Conservation (phyloP, 169 alveolate genomes). For the Cryptosporidium bovis region DNA sequence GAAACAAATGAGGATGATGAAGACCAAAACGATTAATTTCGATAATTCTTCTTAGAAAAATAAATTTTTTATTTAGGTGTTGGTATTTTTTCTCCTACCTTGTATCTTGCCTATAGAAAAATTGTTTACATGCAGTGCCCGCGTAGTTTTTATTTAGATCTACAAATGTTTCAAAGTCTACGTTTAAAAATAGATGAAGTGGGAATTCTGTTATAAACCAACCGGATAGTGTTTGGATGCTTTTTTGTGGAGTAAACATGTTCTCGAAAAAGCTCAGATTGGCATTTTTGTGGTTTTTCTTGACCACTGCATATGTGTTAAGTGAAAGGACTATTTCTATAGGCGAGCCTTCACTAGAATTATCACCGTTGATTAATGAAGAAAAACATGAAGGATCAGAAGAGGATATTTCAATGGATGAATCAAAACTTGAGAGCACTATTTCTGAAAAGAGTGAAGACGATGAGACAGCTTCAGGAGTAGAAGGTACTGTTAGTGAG, state of each 20-base stretch:
- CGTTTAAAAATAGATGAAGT: neutral
- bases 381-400: neutral
- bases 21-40: no score
- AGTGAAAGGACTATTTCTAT: neutral
- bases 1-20: neutral
- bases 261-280: conserved; percentile 34
- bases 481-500: no score
- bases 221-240: neutral
- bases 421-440: neutral
- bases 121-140: conserved; percentile 14
- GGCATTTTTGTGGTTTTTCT: conserved; percentile 19
- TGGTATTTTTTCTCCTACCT: no score
- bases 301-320: neutral
- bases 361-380: neutral
- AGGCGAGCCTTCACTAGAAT: neutral
- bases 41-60: no score
- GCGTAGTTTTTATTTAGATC: conserved; percentile 69
- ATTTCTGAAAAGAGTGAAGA: neutral
- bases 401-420: neutral
- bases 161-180: conserved; percentile 68
- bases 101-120: no score
- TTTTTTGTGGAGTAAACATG: conserved; percentile 48
- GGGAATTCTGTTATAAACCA: no score
- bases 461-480: no score
- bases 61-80: no score